These are phyloP conservation scores for Phytophthora syringae DNA, from an alignment of 352 stramenopile species.

Conservation along the genomic window DNA sequence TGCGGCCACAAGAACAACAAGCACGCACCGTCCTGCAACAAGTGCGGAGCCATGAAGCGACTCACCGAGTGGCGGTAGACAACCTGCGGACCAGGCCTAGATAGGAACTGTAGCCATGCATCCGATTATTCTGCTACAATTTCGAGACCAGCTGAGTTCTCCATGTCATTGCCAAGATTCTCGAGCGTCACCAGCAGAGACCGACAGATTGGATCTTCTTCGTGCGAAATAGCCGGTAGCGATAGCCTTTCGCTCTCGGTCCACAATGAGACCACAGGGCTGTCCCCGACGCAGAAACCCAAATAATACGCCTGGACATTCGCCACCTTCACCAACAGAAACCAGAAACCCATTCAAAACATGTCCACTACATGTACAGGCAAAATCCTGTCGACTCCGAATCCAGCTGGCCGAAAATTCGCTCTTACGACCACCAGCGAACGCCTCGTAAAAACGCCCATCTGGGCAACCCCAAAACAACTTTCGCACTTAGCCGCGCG, in stretches of 20 bases:
- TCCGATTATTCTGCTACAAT: too few relatives aligned
- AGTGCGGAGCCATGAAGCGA: constrained; percentile 82
- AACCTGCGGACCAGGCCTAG: neutral
- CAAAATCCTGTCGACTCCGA: too few relatives aligned
- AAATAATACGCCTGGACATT: too few relatives aligned
- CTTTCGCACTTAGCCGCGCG: constrained; percentile 19
- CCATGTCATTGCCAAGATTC: too few relatives aligned
- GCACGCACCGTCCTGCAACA: constrained; percentile 61
- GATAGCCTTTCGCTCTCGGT: constrained; percentile 2
- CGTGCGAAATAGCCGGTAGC: constrained; percentile 20
- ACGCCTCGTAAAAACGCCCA: neutral
- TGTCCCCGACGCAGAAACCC: too few relatives aligned
- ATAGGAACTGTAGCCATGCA: neutral
- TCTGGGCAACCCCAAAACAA: neutral
- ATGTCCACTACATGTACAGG: too few relatives aligned
- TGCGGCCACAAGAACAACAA: constrained; percentile 80
- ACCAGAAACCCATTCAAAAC: too few relatives aligned
- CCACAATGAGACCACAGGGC: constrained; percentile 12
- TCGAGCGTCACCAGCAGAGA: too few relatives aligned
- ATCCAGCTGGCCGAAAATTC: too few relatives aligned
- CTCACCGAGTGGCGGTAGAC: constrained; percentile 75
- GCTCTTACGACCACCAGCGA: too few relatives aligned
- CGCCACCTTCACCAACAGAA: too few relatives aligned
- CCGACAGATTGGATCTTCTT: constrained; percentile 35
- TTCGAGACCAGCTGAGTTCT: too few relatives aligned